Percentiles rank a stretch among this genome's conserved stretches.
Evolutionary conservation across 768 basidiomycete species (phyloP).

Genomic region (Asterophora lycoperdoides): DNA sequence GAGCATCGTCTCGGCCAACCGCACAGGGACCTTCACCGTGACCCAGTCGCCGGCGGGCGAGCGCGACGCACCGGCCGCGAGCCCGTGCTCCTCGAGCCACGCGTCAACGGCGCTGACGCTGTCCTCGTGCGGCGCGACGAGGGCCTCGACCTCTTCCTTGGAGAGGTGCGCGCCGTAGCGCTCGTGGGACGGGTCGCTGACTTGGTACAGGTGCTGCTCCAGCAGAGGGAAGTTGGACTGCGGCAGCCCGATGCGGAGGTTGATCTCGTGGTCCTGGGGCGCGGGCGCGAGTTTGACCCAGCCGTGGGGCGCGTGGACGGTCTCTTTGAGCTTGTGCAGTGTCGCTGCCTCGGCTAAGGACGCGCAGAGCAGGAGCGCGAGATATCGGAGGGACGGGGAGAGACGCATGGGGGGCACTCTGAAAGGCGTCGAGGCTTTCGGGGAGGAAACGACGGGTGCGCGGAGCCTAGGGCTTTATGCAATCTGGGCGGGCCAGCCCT

Average conservation of each 20-base stretch:
- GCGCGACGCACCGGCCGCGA: constrained; percentile 40
- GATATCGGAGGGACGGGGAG: too few species aligned
- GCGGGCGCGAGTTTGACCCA: constrained; percentile 48
- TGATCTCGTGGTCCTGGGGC: constrained; percentile 40
- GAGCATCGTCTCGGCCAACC: constrained; percentile 62
- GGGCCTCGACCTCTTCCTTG: constrained; percentile 59
- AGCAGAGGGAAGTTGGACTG: constrained; percentile 46
- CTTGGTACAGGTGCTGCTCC: constrained; percentile 49
- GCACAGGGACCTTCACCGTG: constrained; percentile 52
- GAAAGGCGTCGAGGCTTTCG: too few species aligned
- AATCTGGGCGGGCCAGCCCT: too few species aligned
- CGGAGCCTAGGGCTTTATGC: too few species aligned
- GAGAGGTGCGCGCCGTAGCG: constrained; percentile 54
- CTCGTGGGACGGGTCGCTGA: constrained; percentile 50
- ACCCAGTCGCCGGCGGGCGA: constrained; percentile 70
- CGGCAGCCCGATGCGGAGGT: constrained; percentile 54
- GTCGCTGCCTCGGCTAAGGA: too few species aligned
- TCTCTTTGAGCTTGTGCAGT: constrained; percentile 32
- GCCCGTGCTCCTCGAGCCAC: constrained; percentile 57
- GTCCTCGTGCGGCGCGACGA: constrained; percentile 56
- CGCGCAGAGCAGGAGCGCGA: too few species aligned
- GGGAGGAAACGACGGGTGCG: too few species aligned
- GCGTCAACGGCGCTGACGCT: constrained; percentile 51
- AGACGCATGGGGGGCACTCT: too few species aligned
- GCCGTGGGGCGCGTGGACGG: constrained; percentile 35